Percentiles rank a stretch among this genome's conserved stretches.
phyloP scores from a whole-genome alignment of 2,329 filamentous ascomycete genomes.

The Gaeumannomyces tritici region DNA sequence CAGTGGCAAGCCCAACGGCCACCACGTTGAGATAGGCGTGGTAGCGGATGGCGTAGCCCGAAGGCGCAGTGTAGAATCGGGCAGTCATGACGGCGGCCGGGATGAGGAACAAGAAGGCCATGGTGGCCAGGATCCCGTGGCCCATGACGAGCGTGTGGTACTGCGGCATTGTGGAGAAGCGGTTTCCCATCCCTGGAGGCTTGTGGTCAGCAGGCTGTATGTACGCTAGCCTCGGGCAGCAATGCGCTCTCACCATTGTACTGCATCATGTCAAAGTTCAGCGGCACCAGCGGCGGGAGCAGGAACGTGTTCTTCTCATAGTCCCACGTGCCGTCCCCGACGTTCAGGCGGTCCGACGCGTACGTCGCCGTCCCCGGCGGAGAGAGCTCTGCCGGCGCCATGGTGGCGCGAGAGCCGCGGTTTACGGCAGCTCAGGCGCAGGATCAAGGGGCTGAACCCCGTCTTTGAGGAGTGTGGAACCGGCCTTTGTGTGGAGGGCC shows the following conservation, averaged over 20 bases:
- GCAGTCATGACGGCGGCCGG: slow-evolving; percentile 65
- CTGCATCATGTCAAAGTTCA: slow-evolving; percentile 74
- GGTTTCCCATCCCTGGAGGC: slow-evolving; percentile 65
- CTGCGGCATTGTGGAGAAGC: slow-evolving; percentile 57
- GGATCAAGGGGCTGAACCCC: background rate
- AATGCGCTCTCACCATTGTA: slow-evolving; percentile 58
- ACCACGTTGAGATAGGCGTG: slow-evolving; percentile 70
- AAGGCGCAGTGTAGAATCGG: slow-evolving; percentile 57
- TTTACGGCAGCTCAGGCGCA: background rate
- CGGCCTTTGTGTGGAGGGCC: background rate
- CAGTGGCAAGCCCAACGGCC: slow-evolving; percentile 57
- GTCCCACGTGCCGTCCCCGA: slow-evolving; percentile 81
- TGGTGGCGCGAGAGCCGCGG: slow-evolving; percentile 29
- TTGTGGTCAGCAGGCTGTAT: background rate
- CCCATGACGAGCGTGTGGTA: slow-evolving; percentile 64
- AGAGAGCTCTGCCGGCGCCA: slow-evolving; percentile 56
- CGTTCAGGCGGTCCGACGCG: slow-evolving; percentile 61
- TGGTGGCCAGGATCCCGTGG: slow-evolving; percentile 62
- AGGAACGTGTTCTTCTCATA: slow-evolving; percentile 68
- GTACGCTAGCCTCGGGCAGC: background rate
- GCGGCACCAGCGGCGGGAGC: slow-evolving; percentile 64
- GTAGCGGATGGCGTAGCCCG: slow-evolving; percentile 52
- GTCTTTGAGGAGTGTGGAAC: slow-evolving; percentile 3
- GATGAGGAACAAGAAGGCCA: slow-evolving; percentile 66
- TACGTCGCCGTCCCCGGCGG: slow-evolving; percentile 65